A percentile compares a stretch with the other conserved stretches of the same genome.
These are phyloP conservation scores for Gloeopeniophorella convolvens DNA, from an alignment of 768 basidiomycete genomes.

Conservation along the genomic window DNA sequence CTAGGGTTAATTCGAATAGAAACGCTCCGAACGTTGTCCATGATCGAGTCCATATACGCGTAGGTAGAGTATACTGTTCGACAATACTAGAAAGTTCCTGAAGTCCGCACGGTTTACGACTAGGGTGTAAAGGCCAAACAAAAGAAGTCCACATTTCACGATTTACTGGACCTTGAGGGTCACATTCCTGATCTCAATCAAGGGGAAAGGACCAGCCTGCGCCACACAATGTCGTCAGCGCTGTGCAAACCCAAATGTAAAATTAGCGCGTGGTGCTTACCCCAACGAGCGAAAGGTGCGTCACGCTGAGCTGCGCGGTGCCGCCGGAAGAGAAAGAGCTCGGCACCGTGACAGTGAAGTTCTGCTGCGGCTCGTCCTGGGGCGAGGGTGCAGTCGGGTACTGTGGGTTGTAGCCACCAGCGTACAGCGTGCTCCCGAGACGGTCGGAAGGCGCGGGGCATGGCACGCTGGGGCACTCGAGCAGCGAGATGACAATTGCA, in stretches of 20 bases:
- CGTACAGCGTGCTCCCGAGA: constrained; percentile 29
- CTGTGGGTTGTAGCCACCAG: constrained; percentile 26
- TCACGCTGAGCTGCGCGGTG: constrained; percentile 2
- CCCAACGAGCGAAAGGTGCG: constrained; percentile 11
- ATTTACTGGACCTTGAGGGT: neutral
- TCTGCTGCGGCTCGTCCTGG: constrained; percentile 24
- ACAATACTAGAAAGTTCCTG: too few species aligned
- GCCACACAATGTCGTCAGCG: neutral
- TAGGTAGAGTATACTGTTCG: too few species aligned
- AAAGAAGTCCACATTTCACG: neutral
- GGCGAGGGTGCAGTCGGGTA: constrained; percentile 13
- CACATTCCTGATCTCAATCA: constrained; percentile 7
- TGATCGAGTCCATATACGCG: too few species aligned
- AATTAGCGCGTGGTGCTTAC: constrained; percentile 2
- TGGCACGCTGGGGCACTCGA: constrained; percentile 22
- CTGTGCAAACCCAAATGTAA: neutral
- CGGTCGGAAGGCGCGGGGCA: constrained; percentile 21
- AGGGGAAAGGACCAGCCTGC: neutral
- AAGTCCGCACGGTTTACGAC: too few species aligned
- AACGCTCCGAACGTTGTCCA: too few species aligned
- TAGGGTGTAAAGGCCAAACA: too few species aligned
- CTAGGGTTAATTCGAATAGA: too few species aligned
- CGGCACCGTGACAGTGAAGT: constrained; percentile 27
- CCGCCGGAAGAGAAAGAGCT: neutral
- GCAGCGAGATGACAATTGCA: constrained; percentile 29